A percentile compares a stretch with the other conserved stretches of the same genome.
Conservation (phyloP, 2,329 filamentous ascomycete genomes). For the Fusarium virguliforme region DNA sequence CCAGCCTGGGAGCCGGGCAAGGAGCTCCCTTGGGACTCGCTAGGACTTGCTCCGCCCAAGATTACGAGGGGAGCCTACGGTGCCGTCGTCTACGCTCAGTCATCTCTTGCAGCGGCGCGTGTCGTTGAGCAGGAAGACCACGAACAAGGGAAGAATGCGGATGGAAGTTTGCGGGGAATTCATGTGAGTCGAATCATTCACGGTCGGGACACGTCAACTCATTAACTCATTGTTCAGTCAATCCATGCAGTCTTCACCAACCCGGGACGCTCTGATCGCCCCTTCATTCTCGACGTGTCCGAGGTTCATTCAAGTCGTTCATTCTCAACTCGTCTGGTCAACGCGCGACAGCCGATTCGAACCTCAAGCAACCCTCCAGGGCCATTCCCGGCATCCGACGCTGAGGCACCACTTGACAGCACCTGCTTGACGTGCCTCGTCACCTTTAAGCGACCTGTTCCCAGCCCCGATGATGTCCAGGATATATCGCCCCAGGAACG, state of each 20-base stretch:
- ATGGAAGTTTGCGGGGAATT: constrained; percentile 52
- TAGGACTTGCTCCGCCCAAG: constrained; percentile 34
- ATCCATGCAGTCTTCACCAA: constrained; percentile 72
- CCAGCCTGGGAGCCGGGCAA: constrained; percentile 55
- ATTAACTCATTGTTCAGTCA: constrained; percentile 57
- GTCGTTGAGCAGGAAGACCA: constrained; percentile 55
- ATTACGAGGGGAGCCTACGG: constrained; percentile 55
- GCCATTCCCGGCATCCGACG: constrained; percentile 60
- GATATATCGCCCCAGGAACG: constrained; percentile 60
- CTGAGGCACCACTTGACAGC: constrained; percentile 57
- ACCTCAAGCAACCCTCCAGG: constrained; percentile 58
- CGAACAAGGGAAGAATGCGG: constrained; percentile 14
- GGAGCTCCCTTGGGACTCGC: constrained; percentile 52
- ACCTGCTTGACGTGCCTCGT: constrained; percentile 68
- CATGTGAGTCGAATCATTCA: constrained; percentile 54
- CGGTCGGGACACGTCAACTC: neutral
- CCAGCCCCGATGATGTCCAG: constrained; percentile 58
- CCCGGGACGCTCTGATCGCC: constrained; percentile 63
- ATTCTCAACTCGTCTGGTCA: constrained; percentile 67
- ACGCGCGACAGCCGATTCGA: constrained; percentile 63
- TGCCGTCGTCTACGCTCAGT: constrained; percentile 58
- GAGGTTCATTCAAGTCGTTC: constrained; percentile 63
- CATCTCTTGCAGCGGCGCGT: constrained; percentile 57
- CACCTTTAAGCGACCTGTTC: constrained; percentile 65
- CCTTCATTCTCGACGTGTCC: constrained; percentile 68